Conservation (phyloP, 1,139 yeast species). For the Wickerhamomyces sp. region DNA sequence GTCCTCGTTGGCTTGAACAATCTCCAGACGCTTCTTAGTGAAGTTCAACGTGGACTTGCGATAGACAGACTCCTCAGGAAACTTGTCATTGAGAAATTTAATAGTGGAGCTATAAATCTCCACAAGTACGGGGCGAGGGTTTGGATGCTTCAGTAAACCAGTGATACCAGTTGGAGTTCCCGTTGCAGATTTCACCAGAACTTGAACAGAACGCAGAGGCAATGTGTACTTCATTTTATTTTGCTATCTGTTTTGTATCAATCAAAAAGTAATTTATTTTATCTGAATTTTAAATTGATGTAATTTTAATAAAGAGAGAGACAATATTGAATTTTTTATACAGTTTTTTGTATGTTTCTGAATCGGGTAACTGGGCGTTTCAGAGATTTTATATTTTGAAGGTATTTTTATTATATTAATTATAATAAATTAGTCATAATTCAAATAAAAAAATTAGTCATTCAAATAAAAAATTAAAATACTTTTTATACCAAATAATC, state of each 20-base stretch:
- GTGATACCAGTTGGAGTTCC: conserved; percentile 81
- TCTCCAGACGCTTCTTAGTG: conserved; percentile 63
- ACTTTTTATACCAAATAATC: too few species aligned
- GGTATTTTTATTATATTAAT: too few species aligned
- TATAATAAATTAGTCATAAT: too few species aligned
- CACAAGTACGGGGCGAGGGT: conserved; percentile 77
- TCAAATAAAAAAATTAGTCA: too few species aligned
- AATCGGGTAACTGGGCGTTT: too few species aligned
- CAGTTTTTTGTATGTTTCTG: too few species aligned
- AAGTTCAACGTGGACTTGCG: conserved; percentile 71
- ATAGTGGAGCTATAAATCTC: conserved; percentile 71
- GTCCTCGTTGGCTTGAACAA: conserved; percentile 63
- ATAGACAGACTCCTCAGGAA: conserved; percentile 71
- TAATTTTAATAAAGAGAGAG: too few species aligned
- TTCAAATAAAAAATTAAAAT: too few species aligned
- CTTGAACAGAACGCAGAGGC: conserved; percentile 41
- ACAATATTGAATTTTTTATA: too few species aligned
- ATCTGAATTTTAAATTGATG: too few species aligned
- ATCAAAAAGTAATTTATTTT: background rate
- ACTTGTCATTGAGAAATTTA: conserved; percentile 48
- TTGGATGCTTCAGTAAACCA: conserved; percentile 75
- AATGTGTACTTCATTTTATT: conserved; percentile 35
- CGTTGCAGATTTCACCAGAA: conserved; percentile 59
- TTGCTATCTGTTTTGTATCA: background rate
- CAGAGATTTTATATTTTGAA: too few species aligned